Base-by-base conservation (phyloP, 1,284 basidiomycete genomes). In the Tilletia indica region DNA sequence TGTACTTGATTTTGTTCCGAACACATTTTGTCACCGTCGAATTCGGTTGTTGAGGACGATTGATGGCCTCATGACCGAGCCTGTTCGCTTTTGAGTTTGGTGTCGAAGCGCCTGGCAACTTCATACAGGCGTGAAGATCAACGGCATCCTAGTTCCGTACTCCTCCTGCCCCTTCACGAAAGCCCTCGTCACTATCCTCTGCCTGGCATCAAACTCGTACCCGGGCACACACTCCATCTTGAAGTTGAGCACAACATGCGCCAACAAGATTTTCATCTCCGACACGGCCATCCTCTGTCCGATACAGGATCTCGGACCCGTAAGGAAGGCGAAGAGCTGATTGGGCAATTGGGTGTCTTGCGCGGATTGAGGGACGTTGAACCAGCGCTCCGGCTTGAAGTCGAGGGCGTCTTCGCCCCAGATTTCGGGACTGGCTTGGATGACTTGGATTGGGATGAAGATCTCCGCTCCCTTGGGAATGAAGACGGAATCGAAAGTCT, bases 301-400 rank as follows among this genome's bases (percentile, higher is more conserved):
- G 67, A 79, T 78, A 72, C 78, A 80, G 21, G 67, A 68, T 48
- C 77, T 76, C 3, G 77, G 78, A 1, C 78, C 78, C 47, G 76
- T 72, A 16, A 76, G 49, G 63, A 80, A 80, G 34, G 72, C 68
- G 67, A 77, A 75, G 0, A 72, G 73, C 12, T 70, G 72, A 36
- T 74, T 74, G 1, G 79, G 79, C 2, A 80, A n/a, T 51, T 74
- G 75, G 5, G 77, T 74, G 3, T 73, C 64, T 16, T 49, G 45
- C 36, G 76, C 75, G 0, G 58, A 45, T 0, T 39, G 4, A 16
- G 81, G 81, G 0, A 83, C 71, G 54, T 81, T 51, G 16, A 68
- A 71, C 74, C 80, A 83, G 0, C 81, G 75, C 47, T 81, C 79
- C 3, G 81, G 81, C 25, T 74, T 73, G 67, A 83, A 83, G 6